Conservation (phyloP, 2,329 filamentous ascomycete genomes). For the Helotiales sp. region DNA sequence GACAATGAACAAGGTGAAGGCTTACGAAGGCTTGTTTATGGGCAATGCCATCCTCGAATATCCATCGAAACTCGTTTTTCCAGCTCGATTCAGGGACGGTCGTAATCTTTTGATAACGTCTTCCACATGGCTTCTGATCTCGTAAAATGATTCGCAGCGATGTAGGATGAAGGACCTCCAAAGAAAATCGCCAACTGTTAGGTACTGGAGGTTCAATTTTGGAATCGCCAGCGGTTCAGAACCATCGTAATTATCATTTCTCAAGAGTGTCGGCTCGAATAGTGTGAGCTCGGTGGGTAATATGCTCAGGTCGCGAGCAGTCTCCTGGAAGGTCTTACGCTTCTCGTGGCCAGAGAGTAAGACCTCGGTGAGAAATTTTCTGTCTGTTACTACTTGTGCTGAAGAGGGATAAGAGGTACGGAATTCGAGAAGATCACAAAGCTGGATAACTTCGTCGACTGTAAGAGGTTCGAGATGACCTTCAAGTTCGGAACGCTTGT, state of each 20-base stretch:
- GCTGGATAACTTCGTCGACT: conserved; percentile 69
- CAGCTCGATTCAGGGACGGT: conserved; percentile 63
- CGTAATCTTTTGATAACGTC: conserved; percentile 76
- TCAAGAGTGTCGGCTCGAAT: conserved; percentile 75
- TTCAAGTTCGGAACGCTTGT: conserved; percentile 76
- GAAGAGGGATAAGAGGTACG: conserved; percentile 79
- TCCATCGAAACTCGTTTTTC: conserved; percentile 74
- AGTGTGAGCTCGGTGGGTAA: conserved; percentile 82
- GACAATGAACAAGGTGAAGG: background rate
- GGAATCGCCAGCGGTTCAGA: conserved; percentile 85
- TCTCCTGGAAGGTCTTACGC: conserved; percentile 79
- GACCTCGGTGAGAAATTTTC: conserved; percentile 68
- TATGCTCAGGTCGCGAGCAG: conserved; percentile 67
- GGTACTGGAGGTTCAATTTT: conserved; percentile 92
- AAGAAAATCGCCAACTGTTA: conserved; percentile 94
- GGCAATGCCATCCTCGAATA: conserved; percentile 91
- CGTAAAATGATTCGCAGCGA: conserved; percentile 88
- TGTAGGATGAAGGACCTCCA: conserved; percentile 92
- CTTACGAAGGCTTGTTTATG: conserved; percentile 72
- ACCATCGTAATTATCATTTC: conserved; percentile 85
- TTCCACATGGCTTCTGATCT: conserved; percentile 89
- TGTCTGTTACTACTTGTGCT: conserved; percentile 61
- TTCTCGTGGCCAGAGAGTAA: conserved; percentile 75
- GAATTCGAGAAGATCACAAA: conserved; percentile 73
- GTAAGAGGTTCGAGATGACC: conserved; percentile 71